Base-by-base conservation (phyloP, 371 early-diverging fungal genomes). In the Zancudomyces culisetae region DNA sequence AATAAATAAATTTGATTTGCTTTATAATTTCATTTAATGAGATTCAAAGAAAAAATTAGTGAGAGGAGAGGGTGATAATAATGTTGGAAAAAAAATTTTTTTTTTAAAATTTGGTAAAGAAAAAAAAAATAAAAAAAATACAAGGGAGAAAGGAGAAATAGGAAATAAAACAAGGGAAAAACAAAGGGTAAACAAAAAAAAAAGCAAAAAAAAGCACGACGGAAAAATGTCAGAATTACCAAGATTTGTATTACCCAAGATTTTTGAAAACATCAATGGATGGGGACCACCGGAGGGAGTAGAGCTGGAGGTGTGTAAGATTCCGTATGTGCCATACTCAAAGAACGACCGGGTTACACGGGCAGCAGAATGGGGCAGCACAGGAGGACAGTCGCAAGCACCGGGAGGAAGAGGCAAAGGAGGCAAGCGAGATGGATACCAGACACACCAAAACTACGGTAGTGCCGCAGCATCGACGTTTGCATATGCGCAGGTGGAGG, bases 241-340 rank as follows among this genome's bases (percentile, higher is more conserved):
- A 0, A 53, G 68, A 45, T 87, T 87, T 61, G 69, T 61, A 30
- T 70, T 87, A 42, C 87, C 87, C 29, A 59, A 69, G 45, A 70
- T 85, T 54, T 66, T 73, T 55, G 85, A 84, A 61, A 71, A 72
- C 46, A 71, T 74, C 59, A 68, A 62, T 64, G 85, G 85, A 55
- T 87, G 87, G 87, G 88, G 88, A 42, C 88, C 87, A 29, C 53
- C 67, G 1, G 52, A 53, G 35, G 45, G 49, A 28, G 60, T 68
- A 57, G 69, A 75, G 43, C 73, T 78, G 52, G 64, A 70, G 20
- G 74, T 77, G 54, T 80, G 81, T 71, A 69, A 71, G 55, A 85
- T 97, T 57, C 98, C 98, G 15, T 97, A 88, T 69, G 83, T 89
- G 27, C 94, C 92, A 42, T 97, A 80, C 77, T 85, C 85, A 54